Base-by-base conservation (phyloP, 2,329 filamentous ascomycete species). In the Drechslerella stenobrocha region DNA sequence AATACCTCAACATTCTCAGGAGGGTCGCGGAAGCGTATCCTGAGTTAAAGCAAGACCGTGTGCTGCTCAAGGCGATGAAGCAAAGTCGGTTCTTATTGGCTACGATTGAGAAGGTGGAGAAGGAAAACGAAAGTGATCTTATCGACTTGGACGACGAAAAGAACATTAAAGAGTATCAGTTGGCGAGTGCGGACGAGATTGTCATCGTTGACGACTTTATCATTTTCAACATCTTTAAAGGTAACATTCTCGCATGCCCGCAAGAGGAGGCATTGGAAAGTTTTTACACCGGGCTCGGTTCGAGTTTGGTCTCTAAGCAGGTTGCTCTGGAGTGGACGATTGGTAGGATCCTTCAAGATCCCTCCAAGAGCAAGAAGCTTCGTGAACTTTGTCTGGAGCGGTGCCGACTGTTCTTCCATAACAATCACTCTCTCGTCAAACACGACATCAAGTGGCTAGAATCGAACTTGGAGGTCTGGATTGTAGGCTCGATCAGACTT, bases 391-490 rank as follows among this genome's bases (percentile, higher is more conserved):
- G 97, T 15, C 79, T 95, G 2, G 95, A 98, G 76, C 84, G 93
- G 56, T 87, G 88, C 55, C 89, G 92, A 70, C 82, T 98, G 23
- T 98, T 97, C 76, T 79, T 98, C 24, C 87, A 96, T 74, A 91
- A 89, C 73, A 87, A 92, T 74, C 83, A 85, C 32, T 80, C 83
- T 2, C 88, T 95, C 65, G 81, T 98, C 74, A 87, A 87, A 71
- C 89, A 93, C 73, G 91, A 97, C 75, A 82, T 85, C 4, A 89
- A 87, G 72, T 98, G 93, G 93, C 80, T 98, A 8, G 90, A 95
- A 73, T 88, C 89, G 74, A 88, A 95, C 71, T 78, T 98, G 11
- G 81, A 79, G 0, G 89, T 98, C 1, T 82, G 88, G 70, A 83
- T 87, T 56, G 91, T 96, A 7, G 85, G 85, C 22, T 87, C 86